Conservation (phyloP, 768 basidiomycete genomes). For the Saitozyma podzolica region DNA sequence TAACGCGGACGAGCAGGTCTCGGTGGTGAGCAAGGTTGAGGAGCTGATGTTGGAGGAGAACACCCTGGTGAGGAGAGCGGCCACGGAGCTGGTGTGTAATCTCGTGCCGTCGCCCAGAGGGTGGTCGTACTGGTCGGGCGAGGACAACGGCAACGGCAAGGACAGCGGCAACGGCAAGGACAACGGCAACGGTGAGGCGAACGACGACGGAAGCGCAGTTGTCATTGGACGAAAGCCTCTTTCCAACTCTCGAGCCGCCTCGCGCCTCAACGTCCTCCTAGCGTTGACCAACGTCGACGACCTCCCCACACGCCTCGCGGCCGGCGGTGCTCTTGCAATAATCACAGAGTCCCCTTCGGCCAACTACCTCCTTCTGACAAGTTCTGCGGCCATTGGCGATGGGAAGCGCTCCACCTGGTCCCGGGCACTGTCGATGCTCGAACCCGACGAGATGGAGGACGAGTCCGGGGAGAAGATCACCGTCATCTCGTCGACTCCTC, state of each 20-base stretch:
- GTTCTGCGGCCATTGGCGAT: slow-evolving; percentile 55
- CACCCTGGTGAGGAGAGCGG: slow-evolving; percentile 75
- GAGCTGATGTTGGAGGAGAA: slow-evolving; percentile 66
- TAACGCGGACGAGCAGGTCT: slow-evolving; percentile 64
- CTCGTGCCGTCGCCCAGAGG: slow-evolving; percentile 73
- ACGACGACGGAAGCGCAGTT: neutral
- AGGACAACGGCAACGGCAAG: slow-evolving; percentile 5
- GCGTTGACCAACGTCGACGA: slow-evolving; percentile 88
- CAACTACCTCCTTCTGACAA: slow-evolving; percentile 53
- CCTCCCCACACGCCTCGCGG: slow-evolving; percentile 78
- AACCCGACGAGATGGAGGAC: slow-evolving; percentile 53
- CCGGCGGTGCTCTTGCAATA: slow-evolving; percentile 83
- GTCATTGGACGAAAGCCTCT: neutral
- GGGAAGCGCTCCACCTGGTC: slow-evolving; percentile 57
- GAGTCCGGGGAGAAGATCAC: slow-evolving; percentile 35
- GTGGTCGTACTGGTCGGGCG: slow-evolving; percentile 67
- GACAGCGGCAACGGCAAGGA: too few relatives aligned
- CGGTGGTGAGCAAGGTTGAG: slow-evolving; percentile 56
- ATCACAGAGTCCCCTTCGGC: slow-evolving; percentile 65
- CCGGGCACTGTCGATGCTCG: slow-evolving; percentile 65
- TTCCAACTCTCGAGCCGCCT: slow-evolving; percentile 14
- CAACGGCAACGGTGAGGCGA: neutral
- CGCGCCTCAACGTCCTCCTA: slow-evolving; percentile 71
- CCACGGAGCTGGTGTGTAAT: slow-evolving; percentile 90
- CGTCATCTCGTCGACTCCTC: slow-evolving; percentile 33